A percentile compares a stretch with the other conserved stretches of the same genome.
These are phyloP conservation scores for Phytopythium mirpurense DNA, from an alignment of 352 stramenopile species.

Conservation along the genomic window DNA sequence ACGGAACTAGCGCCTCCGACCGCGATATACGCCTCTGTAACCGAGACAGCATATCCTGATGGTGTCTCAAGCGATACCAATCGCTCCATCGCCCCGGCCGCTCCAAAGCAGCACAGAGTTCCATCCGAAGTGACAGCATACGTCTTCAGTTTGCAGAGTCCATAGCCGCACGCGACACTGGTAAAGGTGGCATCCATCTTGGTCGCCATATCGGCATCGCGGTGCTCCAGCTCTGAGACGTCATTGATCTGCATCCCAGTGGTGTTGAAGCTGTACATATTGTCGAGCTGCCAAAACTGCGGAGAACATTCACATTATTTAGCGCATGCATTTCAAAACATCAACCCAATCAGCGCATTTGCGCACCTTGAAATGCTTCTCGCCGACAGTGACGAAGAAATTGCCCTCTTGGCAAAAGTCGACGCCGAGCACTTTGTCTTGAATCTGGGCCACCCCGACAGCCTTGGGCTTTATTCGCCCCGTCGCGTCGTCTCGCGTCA, in stretches of 20 bases:
- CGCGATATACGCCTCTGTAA: conserved; percentile 69
- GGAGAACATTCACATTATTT: conserved; percentile 1
- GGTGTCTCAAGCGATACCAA: conserved; percentile 65
- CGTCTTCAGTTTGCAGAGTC: conserved; percentile 52
- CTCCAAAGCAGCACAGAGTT: conserved; percentile 74
- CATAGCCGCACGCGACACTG: conserved; percentile 57
- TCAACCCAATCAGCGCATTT: too few species aligned
- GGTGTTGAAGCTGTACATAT: conserved; percentile 35
- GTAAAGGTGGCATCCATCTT: conserved; percentile 68
- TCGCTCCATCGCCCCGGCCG: conserved; percentile 66
- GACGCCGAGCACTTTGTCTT: conserved; percentile 67
- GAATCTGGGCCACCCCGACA: conserved; percentile 40
- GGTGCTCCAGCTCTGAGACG: conserved; percentile 55
- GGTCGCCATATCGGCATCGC: conserved; percentile 47
- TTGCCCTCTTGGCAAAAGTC: conserved; percentile 68
- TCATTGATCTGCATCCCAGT: conserved; percentile 52
- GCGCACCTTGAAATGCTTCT: conserved; percentile 69
- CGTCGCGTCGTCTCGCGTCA: conserved; percentile 13
- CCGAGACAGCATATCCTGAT: conserved; percentile 58
- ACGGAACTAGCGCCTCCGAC: conserved; percentile 59
- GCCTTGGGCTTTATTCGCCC: conserved; percentile 26
- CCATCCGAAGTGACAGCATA: conserved; percentile 68
- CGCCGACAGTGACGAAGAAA: conserved; percentile 80
- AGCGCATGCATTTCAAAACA: too few species aligned
- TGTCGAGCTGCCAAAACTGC: conserved; percentile 75